Conservation (phyloP, 2,329 filamentous ascomycete genomes). For the Epicoccum sorghinum region DNA sequence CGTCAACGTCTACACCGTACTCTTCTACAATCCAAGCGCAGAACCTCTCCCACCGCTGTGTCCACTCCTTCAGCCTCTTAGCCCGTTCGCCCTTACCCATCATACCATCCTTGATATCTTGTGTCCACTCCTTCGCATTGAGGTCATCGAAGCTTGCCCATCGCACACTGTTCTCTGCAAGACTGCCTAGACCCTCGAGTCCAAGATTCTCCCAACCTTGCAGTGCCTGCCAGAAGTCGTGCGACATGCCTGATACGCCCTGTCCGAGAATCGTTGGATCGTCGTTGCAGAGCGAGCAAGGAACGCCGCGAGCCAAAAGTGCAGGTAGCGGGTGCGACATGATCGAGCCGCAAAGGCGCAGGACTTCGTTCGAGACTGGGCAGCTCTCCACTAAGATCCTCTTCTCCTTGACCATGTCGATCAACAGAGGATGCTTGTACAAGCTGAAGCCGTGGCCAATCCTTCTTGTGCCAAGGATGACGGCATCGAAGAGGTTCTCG, state of each 20-base stretch:
- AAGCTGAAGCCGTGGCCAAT: conserved; percentile 90
- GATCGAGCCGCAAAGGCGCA: conserved; percentile 78
- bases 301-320: conserved; percentile 80
- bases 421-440: conserved; percentile 87
- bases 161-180: conserved; percentile 90
- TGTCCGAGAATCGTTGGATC: conserved; percentile 89
- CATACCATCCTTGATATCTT: conserved; percentile 75
- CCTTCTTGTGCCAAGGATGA: conserved; percentile 83
- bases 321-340: conserved; percentile 82
- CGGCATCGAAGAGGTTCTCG: conserved; percentile 85
- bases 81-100: conserved; percentile 75
- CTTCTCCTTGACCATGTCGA: conserved; percentile 87
- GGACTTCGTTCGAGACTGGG: conserved; percentile 87
- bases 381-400: conserved; percentile 88
- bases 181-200: conserved; percentile 79
- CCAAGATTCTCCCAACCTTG: conserved; percentile 93
- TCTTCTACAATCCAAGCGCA: conserved; percentile 89
- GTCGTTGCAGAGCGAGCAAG: conserved; percentile 86
- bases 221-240: conserved; percentile 93
- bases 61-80: conserved; percentile 76
- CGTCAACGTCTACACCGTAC: conserved; percentile 62
- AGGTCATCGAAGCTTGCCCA: conserved; percentile 92
- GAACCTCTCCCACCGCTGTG: conserved; percentile 82
- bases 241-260: conserved; percentile 79
- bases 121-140: conserved; percentile 70